Conservation (phyloP, 192 early-diverging fungal genomes). For the Obelidium mucronatum region DNA sequence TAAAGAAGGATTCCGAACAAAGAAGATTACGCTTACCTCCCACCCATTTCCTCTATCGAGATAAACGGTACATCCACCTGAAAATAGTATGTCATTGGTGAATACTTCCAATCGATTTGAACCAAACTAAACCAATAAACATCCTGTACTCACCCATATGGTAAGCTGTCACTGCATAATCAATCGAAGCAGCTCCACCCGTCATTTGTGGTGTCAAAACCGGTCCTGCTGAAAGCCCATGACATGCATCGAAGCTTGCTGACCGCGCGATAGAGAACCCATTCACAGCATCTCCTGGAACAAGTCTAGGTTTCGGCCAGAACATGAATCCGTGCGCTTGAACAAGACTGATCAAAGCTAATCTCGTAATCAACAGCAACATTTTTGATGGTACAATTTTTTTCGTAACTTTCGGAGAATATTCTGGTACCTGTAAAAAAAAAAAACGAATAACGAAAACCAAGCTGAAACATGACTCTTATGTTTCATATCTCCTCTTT, state of each 20-base stretch:
- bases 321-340: conserved; percentile 11
- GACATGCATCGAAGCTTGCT: background rate
- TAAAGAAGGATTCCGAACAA: background rate
- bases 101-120: background rate
- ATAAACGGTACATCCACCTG: conserved; percentile 10
- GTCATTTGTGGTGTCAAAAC: background rate
- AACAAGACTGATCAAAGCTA: background rate
- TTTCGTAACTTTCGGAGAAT: too few species aligned
- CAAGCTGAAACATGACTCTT: too few species aligned
- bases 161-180: background rate
- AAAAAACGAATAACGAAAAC: too few species aligned
- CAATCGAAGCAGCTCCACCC: background rate
- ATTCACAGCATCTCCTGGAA: conserved; percentile 11
- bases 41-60: background rate
- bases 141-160: background rate
- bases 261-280: background rate
- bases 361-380: background rate
- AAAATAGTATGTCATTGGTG: background rate
- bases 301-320: background rate
- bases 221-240: background rate
- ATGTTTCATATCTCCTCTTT: too few species aligned
- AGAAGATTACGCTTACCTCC: background rate
- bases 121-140: background rate
- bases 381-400: too few species aligned
- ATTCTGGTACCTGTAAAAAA: too few species aligned